Evolutionary conservation across 2,329 filamentous ascomycete genomes (phyloP).

Genomic region (Colletotrichum tanaceti): DNA sequence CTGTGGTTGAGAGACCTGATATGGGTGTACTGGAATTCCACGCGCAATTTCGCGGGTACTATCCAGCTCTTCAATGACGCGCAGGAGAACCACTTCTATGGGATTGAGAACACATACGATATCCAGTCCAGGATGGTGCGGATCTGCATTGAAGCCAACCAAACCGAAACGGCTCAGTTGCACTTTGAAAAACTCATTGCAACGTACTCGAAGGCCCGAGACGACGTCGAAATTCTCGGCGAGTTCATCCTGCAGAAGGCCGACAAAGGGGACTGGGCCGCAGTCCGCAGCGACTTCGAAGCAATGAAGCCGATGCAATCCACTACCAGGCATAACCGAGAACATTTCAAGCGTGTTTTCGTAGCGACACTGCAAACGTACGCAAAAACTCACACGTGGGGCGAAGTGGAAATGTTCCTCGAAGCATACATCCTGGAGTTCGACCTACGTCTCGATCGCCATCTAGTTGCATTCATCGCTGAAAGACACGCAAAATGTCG

Average conservation of each 20-base stretch:
- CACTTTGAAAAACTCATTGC: constrained; percentile 17
- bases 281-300: constrained; percentile 51
- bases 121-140: constrained; percentile 33
- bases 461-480: constrained; percentile 56
- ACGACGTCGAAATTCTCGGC: constrained; percentile 45
- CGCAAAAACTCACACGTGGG: constrained; percentile 51
- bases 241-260: constrained; percentile 53
- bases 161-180: constrained; percentile 9
- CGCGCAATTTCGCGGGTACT: constrained; percentile 12
- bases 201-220: constrained; percentile 8
- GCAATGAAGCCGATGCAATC: constrained; percentile 43
- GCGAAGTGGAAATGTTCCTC: constrained; percentile 55
- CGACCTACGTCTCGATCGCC: constrained; percentile 50
- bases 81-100: constrained; percentile 27
- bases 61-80: constrained; percentile 24
- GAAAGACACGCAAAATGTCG: constrained; percentile 55
- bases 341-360: constrained; percentile 49
- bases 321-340: constrained; percentile 24
- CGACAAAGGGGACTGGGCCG: constrained; percentile 55
- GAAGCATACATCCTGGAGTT: constrained; percentile 51
- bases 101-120: constrained; percentile 18
- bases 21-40: constrained; percentile 22
- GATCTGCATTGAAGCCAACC: constrained; percentile 32
- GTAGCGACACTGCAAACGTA: constrained; percentile 55
- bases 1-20: constrained; percentile 19